Evolutionary conservation across 2,329 filamentous ascomycete genomes (phyloP).

Genomic region (Pezicula neosporulosa): DNA sequence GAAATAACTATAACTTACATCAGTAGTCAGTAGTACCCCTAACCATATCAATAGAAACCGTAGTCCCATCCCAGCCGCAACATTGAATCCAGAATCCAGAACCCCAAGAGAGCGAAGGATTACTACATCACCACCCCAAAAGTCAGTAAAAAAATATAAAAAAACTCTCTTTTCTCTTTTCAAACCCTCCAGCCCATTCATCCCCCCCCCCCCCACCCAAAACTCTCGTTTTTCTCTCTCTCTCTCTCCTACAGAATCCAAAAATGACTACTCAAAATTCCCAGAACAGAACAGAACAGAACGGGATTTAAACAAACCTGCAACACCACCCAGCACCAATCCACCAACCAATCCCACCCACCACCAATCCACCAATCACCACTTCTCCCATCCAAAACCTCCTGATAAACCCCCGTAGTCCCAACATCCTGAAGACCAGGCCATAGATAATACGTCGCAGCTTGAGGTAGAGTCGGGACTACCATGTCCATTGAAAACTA

Average conservation of each 20-base stretch:
- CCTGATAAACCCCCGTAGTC: constrained; percentile 37
- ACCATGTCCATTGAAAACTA: constrained; percentile 17
- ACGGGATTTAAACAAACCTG: constrained; percentile 9
- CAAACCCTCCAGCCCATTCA: too few species aligned
- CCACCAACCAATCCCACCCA: constrained; percentile 39
- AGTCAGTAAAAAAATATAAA: too few species aligned
- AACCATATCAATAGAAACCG: constrained; percentile 18
- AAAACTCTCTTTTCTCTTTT: too few species aligned
- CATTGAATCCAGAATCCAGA: not conserved
- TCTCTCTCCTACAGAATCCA: too few species aligned
- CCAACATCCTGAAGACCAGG: constrained; percentile 38
- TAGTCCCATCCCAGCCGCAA: constrained; percentile 8
- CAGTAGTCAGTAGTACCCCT: constrained; percentile 19
- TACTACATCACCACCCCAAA: not conserved
- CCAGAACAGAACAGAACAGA: too few species aligned
- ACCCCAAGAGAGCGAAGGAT: not conserved
- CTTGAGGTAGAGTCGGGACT: constrained; percentile 15
- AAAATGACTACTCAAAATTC: too few species aligned
- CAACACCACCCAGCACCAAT: constrained; percentile 40
- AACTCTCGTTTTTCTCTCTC: too few species aligned
- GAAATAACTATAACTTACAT: constrained; percentile 1
- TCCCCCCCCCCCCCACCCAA: too few species aligned
- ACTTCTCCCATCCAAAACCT: constrained; percentile 36
- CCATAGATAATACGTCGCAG: constrained; percentile 38
- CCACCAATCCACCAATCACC: constrained; percentile 39